Base-by-base conservation (phyloP, 257 asterid genomes). In the Linderniella brevidens region DNA sequence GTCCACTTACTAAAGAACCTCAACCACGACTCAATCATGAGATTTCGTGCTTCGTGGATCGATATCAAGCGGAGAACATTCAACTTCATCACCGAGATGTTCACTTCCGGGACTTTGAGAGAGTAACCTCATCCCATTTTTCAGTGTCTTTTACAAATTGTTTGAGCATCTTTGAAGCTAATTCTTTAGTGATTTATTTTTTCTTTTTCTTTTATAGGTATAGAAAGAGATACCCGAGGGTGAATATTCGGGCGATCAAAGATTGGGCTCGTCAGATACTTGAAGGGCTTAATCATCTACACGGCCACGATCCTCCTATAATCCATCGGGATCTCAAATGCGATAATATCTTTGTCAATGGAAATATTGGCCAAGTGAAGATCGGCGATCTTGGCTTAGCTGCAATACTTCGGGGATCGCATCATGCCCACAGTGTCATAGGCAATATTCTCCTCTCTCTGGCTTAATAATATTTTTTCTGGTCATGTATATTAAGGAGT, bases 321-420 rank as follows among this genome's bases (percentile, higher is more conserved):
- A 83, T 83, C 35, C 94, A 83, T 14, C 73, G 93, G 13, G 95
- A 83, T 53, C 74, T 83, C n/a, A 83, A 83, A 64, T 83, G 95
- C 11, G 93, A 83, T 53, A 83, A 83, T 57, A 68, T 79, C 13
- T 83, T 79, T 46, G 79, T 83, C 9, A 83, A 83, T 56, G 92
- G 94, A 19, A 87, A 82, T 64, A 80, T 82, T n/a, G 85, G 88
- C 15, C 85, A 72, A 55, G 77, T 82, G 46, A 82, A 79, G 63
- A 79, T 82, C 17, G 94, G 94, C 47, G 94, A 82, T 72, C 69
- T 82, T 14, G 94, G 94, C 11, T 57, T 82, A 47, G 92, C 94
- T 0, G 76, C 80, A 63, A 57, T 79, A 49, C 92, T 82, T 19
- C 57, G 46, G 9, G 88, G 72, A 35, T 71, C 78, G 1, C 77